phyloP scores from a whole-genome alignment of 2,329 filamentous ascomycete genomes.

The Aureobasidium subglaciale region DNA sequence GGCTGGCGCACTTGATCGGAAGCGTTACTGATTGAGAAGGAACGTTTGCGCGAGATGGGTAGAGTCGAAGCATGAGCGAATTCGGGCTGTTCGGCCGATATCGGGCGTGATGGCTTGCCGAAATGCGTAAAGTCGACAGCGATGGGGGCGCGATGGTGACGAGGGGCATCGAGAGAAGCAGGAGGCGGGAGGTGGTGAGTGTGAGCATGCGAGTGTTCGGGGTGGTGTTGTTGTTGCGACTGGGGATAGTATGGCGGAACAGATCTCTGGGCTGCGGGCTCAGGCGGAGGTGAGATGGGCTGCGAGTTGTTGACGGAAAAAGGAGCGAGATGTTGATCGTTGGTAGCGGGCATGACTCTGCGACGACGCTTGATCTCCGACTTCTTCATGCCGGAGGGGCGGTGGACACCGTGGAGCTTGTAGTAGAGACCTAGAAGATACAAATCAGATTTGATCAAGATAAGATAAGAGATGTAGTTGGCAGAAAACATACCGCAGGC shows the following conservation, averaged over 20 bases:
- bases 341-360: constrained; percentile 75
- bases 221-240: background rate
- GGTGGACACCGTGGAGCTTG: constrained; percentile 88
- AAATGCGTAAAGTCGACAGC: constrained; percentile 30
- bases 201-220: constrained; percentile 1
- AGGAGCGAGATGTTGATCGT: constrained; percentile 38
- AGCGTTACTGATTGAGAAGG: constrained; percentile 55
- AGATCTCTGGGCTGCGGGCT: background rate
- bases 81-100: constrained; percentile 6
- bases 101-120: constrained; percentile 9
- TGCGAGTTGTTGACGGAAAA: constrained; percentile 28
- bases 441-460: constrained; percentile 3
- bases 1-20: constrained; percentile 2
- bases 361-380: constrained; percentile 93
- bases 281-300: constrained; percentile 37
- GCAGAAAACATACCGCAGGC: constrained; percentile 69
- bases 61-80: constrained; percentile 18
- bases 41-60: constrained; percentile 51
- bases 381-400: constrained; percentile 98
- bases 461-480: constrained; percentile 3
- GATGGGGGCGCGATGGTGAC: constrained; percentile 19
- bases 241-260: background rate
- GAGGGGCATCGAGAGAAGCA: background rate
- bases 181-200: background rate
- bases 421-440: constrained; percentile 70